Conservation (phyloP, 164 flowering plant genomes). For the Paratinospora sagittata region DNA sequence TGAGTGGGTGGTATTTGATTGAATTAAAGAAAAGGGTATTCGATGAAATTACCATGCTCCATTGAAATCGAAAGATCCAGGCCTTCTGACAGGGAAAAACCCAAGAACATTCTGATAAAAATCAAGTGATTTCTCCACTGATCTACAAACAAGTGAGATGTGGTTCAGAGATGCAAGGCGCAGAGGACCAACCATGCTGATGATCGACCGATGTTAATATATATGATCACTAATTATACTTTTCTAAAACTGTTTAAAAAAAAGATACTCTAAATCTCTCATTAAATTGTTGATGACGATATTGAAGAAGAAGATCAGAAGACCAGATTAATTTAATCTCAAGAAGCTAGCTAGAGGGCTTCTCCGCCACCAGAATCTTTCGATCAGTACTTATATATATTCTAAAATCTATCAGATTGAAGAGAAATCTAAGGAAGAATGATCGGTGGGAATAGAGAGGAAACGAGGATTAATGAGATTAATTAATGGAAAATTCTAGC, state of each 20-base stretch:
- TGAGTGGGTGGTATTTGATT: too few species aligned
- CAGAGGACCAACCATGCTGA: conserved; percentile 29
- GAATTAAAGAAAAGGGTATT: too few species aligned
- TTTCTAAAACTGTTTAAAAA: too few species aligned
- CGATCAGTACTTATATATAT: too few species aligned
- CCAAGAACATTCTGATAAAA: conserved; percentile 69
- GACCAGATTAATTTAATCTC: neutral
- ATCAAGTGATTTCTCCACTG: conserved; percentile 50
- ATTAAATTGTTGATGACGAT: neutral
- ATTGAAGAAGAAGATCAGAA: neutral
- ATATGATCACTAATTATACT: too few species aligned
- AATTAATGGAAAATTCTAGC: neutral
- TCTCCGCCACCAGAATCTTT: too few species aligned
- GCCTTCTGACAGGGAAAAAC: conserved; percentile 62
- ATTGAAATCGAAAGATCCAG: conserved; percentile 73
- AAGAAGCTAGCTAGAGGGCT: too few species aligned
- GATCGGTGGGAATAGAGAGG: too few species aligned
- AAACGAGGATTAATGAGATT: neutral
- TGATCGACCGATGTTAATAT: too few species aligned
- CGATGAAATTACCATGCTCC: conserved; percentile 61
- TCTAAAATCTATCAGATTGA: too few species aligned
- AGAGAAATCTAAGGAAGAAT: too few species aligned
- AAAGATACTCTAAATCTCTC: too few species aligned
- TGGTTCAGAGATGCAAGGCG: conserved; percentile 66
- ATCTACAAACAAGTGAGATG: conserved; percentile 61